These are phyloP conservation scores for Cucumis hystrix DNA, from an alignment of 306 rosid genomes.

Conservation along the genomic window DNA sequence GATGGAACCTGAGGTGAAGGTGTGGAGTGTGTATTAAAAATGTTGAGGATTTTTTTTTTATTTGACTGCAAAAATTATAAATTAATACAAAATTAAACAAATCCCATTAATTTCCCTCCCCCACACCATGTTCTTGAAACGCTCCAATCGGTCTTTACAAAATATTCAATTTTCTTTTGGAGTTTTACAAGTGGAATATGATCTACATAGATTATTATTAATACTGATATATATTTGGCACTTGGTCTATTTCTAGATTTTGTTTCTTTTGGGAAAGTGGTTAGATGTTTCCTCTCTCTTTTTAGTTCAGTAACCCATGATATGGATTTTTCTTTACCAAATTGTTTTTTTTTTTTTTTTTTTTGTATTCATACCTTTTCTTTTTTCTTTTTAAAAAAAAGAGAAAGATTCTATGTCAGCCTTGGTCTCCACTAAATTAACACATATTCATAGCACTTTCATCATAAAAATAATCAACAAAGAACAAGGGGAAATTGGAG, in stretches of 20 bases:
- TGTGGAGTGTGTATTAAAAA: neutral
- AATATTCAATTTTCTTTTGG: neutral
- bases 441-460: no score
- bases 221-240: neutral
- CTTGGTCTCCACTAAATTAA: no score
- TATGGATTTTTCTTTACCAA: neutral
- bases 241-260: neutral
- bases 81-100: neutral
- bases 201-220: no score
- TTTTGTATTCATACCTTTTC: neutral
- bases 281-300: neutral
- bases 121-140: neutral
- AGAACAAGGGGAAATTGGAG: no score
- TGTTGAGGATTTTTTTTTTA: neutral
- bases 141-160: neutral
- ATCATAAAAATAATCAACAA: no score
- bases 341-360: no score
- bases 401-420: no score
- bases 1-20: neutral
- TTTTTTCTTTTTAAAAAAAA: neutral
- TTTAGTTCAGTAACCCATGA: neutral
- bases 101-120: neutral
- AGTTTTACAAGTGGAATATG: neutral
- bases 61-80: neutral
- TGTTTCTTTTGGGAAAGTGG: neutral